Evolutionary conservation across 169 alveolate species (phyloP).

Genomic region (Cryptosporidium parvum): DNA sequence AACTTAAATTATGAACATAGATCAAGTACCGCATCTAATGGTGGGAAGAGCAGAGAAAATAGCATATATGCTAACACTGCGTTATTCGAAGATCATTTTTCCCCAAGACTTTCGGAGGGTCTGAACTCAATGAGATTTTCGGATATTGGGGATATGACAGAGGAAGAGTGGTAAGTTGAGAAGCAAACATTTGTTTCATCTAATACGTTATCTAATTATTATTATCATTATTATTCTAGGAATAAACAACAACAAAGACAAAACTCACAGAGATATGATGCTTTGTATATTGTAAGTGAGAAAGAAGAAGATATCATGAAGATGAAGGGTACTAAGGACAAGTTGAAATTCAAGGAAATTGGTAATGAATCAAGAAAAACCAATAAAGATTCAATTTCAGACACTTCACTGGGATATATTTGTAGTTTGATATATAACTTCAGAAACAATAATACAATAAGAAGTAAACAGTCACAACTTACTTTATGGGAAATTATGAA

Average conservation of each 20-base stretch:
- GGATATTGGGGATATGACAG: constrained; percentile 63
- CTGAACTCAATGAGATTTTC: constrained; percentile 67
- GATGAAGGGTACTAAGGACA: not conserved
- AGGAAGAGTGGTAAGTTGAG: constrained; percentile 66
- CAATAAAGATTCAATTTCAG: constrained; percentile 9
- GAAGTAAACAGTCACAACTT: constrained; percentile 51
- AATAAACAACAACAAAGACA: constrained; percentile 70
- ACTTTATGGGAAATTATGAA: constrained; percentile 63
- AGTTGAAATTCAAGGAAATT: not conserved
- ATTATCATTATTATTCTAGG: not conserved
- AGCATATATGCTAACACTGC: not conserved
- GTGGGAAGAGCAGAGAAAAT: constrained; percentile 17
- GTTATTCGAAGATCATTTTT: constrained; percentile 32
- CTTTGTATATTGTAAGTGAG: constrained; percentile 20
- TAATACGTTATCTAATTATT: no score
- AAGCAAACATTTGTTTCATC: not conserved
- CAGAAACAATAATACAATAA: constrained; percentile 48
- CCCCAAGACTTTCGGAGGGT: constrained; percentile 64
- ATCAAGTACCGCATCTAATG: not conserved
- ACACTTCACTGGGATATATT: constrained; percentile 26
- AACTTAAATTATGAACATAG: constrained; percentile 22
- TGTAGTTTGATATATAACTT: constrained; percentile 31
- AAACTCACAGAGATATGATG: constrained; percentile 33
- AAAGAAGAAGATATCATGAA: not conserved
- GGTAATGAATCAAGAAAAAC: not conserved